Base-by-base conservation (phyloP, 495 filamentous ascomycete species). In the Neurospora sublineolata region DNA sequence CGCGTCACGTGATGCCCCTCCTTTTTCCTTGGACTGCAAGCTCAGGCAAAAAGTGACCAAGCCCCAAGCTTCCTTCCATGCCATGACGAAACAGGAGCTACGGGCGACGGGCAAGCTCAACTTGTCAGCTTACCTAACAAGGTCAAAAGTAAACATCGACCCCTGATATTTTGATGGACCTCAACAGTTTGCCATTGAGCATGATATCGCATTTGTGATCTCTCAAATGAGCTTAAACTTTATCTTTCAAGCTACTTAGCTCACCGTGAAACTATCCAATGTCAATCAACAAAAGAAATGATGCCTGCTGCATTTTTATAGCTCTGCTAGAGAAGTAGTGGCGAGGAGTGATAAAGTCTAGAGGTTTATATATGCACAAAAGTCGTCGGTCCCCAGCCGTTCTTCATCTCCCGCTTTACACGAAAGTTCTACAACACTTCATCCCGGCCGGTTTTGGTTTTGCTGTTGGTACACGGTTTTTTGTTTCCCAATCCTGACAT, bases 301-400 rank as follows among this genome's bases (percentile, higher is more conserved):
- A 60, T 60, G 52, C 52, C 52, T 60, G 52, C 52, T 33, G 52
- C 52, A 30, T 60, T 60, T 60, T 1, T 9, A 18, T 33, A 60
- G 52, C 27, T 60, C 52, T 33, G 27, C 52, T 60, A 60, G 52
- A 33, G 6, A 60, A 60, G 72, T 69, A 76, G 73, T 70, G 74
- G 76, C 73, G 23, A 69, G 37, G 68, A 74, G 76, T 69, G 39
- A 74, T 75, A 70, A 79, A 73, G 80, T 81, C 82, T 83, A 81
- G 70, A 79, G 77, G 79, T 73, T 81, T 78, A 75, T 84, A 84
- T 84, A 84, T 85, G 82, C 83, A 85, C 82, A 84, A 76, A 77
- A 79, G 74, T 76, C 78, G 78, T 60, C 52, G 52, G 52, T 60
- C 52, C 23, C 52, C 52, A 60, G 52, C 52, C 52, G 52, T 60